Conservation (phyloP, 805 yeast genomes). For the Saturnispora ahearnii region DNA sequence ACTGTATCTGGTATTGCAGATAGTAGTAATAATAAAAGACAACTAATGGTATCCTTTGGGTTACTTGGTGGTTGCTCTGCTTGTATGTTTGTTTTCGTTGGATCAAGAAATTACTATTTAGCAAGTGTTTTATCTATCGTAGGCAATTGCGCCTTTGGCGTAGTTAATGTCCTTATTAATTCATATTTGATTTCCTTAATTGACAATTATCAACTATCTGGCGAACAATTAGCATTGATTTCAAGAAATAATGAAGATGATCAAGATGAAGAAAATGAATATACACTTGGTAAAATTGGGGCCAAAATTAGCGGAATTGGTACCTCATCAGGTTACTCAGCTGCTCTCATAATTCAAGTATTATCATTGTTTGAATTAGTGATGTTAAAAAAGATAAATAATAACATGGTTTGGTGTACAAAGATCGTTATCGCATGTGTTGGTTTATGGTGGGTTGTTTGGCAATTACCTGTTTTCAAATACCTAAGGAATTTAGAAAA, state of each 20-base stretch:
- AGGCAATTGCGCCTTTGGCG: slow-evolving; percentile 66
- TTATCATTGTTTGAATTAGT: slow-evolving; percentile 40
- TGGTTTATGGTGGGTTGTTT: slow-evolving; percentile 71
- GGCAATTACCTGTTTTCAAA: slow-evolving; percentile 52
- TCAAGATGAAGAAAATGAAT: slow-evolving; percentile 5
- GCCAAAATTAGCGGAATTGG: slow-evolving; percentile 58
- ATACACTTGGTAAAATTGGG: slow-evolving; percentile 32
- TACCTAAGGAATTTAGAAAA: slow-evolving; percentile 27
- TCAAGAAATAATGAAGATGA: neutral
- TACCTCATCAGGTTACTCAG: slow-evolving; percentile 58
- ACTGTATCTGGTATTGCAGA: slow-evolving; percentile 69
- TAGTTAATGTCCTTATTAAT: slow-evolving; percentile 72
- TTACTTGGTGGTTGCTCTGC: slow-evolving; percentile 49
- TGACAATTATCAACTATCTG: slow-evolving; percentile 26
- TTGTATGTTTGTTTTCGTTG: slow-evolving; percentile 33
- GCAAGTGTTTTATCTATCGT: slow-evolving; percentile 47
- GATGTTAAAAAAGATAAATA: slow-evolving; percentile 6
- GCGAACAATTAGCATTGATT: neutral
- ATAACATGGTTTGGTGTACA: slow-evolving; percentile 32
- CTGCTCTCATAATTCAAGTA: slow-evolving; percentile 62
- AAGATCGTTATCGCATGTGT: slow-evolving; percentile 54
- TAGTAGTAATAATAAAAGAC: slow-evolving; percentile 51
- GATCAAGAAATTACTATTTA: slow-evolving; percentile 36
- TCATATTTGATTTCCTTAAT: slow-evolving; percentile 60
- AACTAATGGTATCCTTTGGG: slow-evolving; percentile 48